Evolutionary conservation across 2,329 filamentous ascomycete species (phyloP).

Genomic region (Clarireedia monteithiana): DNA sequence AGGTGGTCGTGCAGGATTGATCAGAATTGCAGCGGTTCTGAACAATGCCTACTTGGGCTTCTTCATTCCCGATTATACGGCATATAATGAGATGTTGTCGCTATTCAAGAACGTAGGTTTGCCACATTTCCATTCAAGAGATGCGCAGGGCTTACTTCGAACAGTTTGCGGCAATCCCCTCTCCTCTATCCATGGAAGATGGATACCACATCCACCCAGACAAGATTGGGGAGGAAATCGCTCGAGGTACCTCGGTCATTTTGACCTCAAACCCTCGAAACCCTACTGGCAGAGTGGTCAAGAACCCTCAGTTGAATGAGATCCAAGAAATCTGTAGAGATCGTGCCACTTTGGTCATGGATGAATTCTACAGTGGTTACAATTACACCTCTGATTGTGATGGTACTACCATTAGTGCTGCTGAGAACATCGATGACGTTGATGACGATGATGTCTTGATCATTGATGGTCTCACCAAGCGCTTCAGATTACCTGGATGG

Average conservation of each 20-base stretch:
- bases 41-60: slow-evolving; percentile 90
- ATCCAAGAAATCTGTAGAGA: slow-evolving; percentile 92
- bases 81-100: slow-evolving; percentile 95
- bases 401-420: slow-evolving; percentile 79
- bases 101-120: slow-evolving; percentile 74
- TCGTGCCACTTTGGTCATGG: slow-evolving; percentile 84
- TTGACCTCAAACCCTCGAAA: slow-evolving; percentile 94
- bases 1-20: slow-evolving; percentile 84
- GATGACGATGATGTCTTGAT: slow-evolving; percentile 87
- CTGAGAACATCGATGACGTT: slow-evolving; percentile 84
- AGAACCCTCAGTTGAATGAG: slow-evolving; percentile 75
- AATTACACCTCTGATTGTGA: slow-evolving; percentile 93
- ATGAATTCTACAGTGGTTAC: slow-evolving; percentile 95
- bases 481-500: slow-evolving; percentile 93
- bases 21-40: slow-evolving; percentile 87
- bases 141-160: not conserved
- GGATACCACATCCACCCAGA: slow-evolving; percentile 90
- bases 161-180: slow-evolving; percentile 78
- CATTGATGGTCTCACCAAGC: slow-evolving; percentile 93
- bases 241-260: slow-evolving; percentile 78
- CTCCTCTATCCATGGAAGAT: slow-evolving; percentile 76
- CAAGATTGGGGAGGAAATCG: slow-evolving; percentile 87
- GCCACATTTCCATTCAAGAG: not conserved
- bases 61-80: slow-evolving; percentile 92
- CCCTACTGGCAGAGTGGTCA: slow-evolving; percentile 81